These are phyloP conservation scores for Schwanniomyces etchellsii DNA, from an alignment of 1,139 yeast genomes.

Conservation along the genomic window DNA sequence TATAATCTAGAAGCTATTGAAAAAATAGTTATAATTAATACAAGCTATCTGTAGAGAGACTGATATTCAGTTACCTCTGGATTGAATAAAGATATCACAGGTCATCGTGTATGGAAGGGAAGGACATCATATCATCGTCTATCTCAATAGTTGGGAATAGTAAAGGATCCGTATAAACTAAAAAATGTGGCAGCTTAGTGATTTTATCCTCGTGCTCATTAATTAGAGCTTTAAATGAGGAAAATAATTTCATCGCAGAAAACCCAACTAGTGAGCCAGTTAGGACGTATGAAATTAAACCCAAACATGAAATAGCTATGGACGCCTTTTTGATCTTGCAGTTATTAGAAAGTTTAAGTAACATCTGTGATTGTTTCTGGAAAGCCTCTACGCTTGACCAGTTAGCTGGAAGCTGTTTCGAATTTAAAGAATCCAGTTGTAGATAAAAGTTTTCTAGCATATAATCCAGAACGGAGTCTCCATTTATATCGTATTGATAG, in stretches of 20 bases:
- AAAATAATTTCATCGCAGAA: slow-evolving; percentile 5
- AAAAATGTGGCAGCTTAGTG: background rate
- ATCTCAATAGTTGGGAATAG: no score
- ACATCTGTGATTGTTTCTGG: slow-evolving; percentile 5
- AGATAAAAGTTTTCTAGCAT: background rate
- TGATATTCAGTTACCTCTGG: no score
- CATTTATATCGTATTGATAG: slow-evolving; percentile 8
- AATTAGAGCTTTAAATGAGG: background rate
- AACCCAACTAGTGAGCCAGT: slow-evolving; percentile 7
- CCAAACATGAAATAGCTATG: slow-evolving; percentile 7
- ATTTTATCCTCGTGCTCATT: background rate
- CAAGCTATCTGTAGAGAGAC: no score
- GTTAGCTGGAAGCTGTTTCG: slow-evolving; percentile 1
- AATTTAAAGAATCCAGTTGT: background rate
- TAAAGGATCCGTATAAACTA: background rate
- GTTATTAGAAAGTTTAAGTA: slow-evolving; percentile 7
- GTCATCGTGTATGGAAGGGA: no score
- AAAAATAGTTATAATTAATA: no score
- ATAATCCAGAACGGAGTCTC: background rate
- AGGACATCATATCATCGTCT: no score
- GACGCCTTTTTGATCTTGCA: slow-evolving; percentile 10
- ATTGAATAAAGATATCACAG: no score
- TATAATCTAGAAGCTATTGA: no score
- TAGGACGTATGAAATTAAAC: slow-evolving; percentile 8
- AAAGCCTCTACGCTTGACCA: background rate